phyloP scores from a whole-genome alignment of 345 rosid genomes.

The Rhodamnia argentea region DNA sequence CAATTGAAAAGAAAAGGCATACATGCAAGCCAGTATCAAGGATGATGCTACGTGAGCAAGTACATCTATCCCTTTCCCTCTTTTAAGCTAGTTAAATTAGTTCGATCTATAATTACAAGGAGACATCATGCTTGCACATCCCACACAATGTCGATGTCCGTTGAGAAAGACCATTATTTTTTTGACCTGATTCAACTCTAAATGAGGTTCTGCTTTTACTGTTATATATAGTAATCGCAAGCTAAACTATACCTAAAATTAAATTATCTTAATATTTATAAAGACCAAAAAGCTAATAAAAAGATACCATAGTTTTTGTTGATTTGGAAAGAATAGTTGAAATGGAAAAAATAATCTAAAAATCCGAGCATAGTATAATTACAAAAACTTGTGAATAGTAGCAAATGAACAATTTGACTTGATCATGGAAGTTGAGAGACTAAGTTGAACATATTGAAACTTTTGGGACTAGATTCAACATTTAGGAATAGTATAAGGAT shows the following conservation, averaged over 20 bases:
- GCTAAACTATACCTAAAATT: background rate
- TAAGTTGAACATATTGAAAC: too few relatives aligned
- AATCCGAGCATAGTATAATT: background rate
- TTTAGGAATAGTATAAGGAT: too few relatives aligned
- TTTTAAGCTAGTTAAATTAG: background rate
- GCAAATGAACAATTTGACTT: too few relatives aligned
- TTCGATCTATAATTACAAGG: background rate
- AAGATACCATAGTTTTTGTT: background rate
- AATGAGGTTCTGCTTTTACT: background rate
- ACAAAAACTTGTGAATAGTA: background rate
- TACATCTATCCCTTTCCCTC: background rate
- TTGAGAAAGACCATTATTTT: background rate
- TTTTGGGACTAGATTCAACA: too few relatives aligned
- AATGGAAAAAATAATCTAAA: background rate
- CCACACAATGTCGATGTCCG: background rate
- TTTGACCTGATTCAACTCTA: background rate
- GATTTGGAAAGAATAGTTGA: background rate
- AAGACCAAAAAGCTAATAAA: background rate
- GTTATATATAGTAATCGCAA: background rate
- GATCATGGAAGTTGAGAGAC: too few relatives aligned
- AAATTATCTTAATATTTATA: background rate
- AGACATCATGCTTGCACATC: background rate
- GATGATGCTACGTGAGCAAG: background rate
- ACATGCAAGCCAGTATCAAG: background rate
- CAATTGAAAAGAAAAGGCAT: too few relatives aligned